Evolutionary conservation across 805 yeast genomes (phyloP), one percentile per base, ranked within the genome.

Genomic region (Yarrowia sp.): DNA sequence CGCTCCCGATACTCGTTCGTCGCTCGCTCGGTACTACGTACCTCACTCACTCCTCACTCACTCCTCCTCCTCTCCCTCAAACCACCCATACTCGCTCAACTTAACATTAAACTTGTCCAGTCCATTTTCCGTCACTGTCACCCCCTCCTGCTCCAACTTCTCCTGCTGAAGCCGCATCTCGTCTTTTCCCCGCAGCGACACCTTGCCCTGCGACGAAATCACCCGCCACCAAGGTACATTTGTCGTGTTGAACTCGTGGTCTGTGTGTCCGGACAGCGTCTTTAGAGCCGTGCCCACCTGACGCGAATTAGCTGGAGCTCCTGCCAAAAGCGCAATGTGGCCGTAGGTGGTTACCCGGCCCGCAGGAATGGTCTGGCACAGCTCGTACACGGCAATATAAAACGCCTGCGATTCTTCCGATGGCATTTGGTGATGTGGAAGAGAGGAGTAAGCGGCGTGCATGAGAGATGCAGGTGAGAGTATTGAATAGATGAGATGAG

Each of bases 221-320:
- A 89, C 89, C 36, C 96, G 75, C 93, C 93, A 89, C 96, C 96
- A 89, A 4, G 93, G 93, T 14, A 88, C 81, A 10, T 76, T 76
- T 2, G 68, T 73, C 10, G 70, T 59, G 63, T 76, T 74, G 68
- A 74, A 75, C 35, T 68, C 69, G 7, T 66, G 67, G 1, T 24
- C 19, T 1, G 46, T 4, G 24, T n/a, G 36, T 19, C 26, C 2
- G 21, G 80, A 79, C 14, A 84, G 77, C 52, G 82, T 77, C 73
- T 89, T 89, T 66, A 89, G 75, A 0, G 92, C 83, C 33, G 82
- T 81, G 0, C 96, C 96, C 0, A 89, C 95, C 66, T 84, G 91
- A 6, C 96, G 78, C 0, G 95, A 80, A 68, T 88, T 86, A 58
- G 77, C 81, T 0, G 96, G 95, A 58, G 81, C 77, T 32, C 80